phyloP scores from a whole-genome alignment of 352 stramenopile genomes.

The Pythium sp. region DNA sequence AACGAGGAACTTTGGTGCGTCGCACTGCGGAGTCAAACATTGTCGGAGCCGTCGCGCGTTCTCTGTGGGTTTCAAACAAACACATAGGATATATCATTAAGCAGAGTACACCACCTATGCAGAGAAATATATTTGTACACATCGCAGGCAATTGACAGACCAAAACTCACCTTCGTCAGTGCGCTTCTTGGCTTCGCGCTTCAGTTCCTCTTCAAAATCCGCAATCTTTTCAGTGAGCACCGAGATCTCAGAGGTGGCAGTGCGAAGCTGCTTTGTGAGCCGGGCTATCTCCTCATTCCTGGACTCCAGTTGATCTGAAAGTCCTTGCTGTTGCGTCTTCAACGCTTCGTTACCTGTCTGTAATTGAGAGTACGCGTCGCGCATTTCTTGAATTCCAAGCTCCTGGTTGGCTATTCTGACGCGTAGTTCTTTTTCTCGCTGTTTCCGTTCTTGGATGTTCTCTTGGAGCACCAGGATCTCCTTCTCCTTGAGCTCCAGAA shows the following conservation, averaged over 20 bases:
- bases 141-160: not conserved
- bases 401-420: conserved; percentile 11
- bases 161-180: conserved; percentile 30
- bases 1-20: conserved; percentile 63
- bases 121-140: not conserved
- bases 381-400: conserved; percentile 5
- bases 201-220: conserved; percentile 45
- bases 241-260: conserved; percentile 21
- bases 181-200: conserved; percentile 33
- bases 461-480: conserved; percentile 28
- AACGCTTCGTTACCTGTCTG: not conserved
- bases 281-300: conserved; percentile 15
- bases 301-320: not conserved
- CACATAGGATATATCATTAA: no score
- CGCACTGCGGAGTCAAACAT: conserved; percentile 67
- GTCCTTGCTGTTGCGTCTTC: not conserved
- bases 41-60: conserved; percentile 40
- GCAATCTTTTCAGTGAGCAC: conserved; percentile 27
- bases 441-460: not conserved
- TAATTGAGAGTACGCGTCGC: conserved; percentile 19
- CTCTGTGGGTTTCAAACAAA: conserved; percentile 24
- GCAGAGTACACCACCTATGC: not conserved
- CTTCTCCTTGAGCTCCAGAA: conserved; percentile 58
- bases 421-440: conserved; percentile 9
- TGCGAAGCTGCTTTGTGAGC: conserved; percentile 24